Conservation (phyloP, 139 green algal species). For the Chlorella sorokiniana region DNA sequence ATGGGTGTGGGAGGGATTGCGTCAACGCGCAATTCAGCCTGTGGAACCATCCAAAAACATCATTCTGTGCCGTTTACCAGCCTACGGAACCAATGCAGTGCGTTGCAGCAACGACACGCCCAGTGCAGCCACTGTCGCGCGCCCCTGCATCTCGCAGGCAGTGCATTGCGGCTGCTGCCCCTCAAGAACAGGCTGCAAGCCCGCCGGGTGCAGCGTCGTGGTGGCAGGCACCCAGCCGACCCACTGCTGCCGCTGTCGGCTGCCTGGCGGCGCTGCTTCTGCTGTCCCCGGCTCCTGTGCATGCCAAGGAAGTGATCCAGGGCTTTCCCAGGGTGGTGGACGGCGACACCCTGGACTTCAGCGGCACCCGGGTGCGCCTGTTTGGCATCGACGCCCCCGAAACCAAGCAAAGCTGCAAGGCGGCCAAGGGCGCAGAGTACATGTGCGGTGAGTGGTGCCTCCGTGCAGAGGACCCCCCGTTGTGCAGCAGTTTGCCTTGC, state of each 20-base stretch:
- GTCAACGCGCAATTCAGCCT: too few relatives aligned
- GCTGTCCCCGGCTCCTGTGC: neutral
- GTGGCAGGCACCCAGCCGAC: neutral
- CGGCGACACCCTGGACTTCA: conserved; percentile 75
- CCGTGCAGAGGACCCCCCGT: neutral
- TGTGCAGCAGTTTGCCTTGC: neutral
- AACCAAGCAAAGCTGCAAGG: conserved; percentile 69
- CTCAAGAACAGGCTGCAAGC: neutral
- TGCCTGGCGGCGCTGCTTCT: conserved; percentile 29
- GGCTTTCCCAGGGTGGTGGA: conserved; percentile 64
- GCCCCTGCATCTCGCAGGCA: neutral
- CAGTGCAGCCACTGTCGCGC: neutral
- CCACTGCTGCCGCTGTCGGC: neutral
- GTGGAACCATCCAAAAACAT: too few relatives aligned
- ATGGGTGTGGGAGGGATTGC: too few relatives aligned
- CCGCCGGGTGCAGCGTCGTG: neutral
- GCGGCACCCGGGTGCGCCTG: conserved; percentile 55
- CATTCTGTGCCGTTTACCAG: too few relatives aligned
- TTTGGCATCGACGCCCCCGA: conserved; percentile 84
- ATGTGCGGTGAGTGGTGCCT: conserved; percentile 42
- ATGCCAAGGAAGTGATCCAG: conserved; percentile 43
- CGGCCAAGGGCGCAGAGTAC: conserved; percentile 41
- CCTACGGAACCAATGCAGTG: neutral
- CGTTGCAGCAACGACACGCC: neutral
- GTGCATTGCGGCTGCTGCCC: neutral